Evolutionary conservation across 306 rosid genomes (phyloP).

Genomic region (Parietaria judaica): DNA sequence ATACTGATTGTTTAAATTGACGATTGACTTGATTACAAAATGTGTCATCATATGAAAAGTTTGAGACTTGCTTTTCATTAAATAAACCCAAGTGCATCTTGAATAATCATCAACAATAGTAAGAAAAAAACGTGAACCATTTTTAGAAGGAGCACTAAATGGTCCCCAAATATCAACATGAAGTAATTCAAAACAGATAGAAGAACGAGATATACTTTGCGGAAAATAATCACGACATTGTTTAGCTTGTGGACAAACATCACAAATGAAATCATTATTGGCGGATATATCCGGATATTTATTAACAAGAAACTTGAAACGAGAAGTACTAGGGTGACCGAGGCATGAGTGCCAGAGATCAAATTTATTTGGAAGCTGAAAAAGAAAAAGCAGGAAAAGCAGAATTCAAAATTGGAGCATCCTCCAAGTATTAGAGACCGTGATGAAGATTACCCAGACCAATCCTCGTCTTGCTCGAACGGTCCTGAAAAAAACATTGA

Average conservation of each 20-base stretch:
- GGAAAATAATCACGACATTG: not conserved
- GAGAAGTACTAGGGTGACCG: not conserved
- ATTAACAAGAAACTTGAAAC: not conserved
- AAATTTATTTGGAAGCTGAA: not conserved
- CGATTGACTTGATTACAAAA: not conserved
- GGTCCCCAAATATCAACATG: constrained; percentile 18
- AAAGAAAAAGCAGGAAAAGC: not conserved
- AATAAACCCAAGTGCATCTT: constrained; percentile 1
- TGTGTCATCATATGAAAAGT: not conserved
- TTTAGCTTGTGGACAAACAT: constrained; percentile 1
- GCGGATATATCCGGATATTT: not conserved
- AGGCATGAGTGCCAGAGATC: constrained; percentile 1
- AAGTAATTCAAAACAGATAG: not conserved
- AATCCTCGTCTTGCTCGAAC: not conserved
- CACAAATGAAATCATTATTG: constrained; percentile 1
- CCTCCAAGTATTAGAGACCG: not conserved
- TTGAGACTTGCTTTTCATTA: not conserved
- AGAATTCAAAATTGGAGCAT: not conserved
- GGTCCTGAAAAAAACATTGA: constrained; percentile 9
- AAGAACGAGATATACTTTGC: not conserved
- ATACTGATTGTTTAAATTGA: not conserved
- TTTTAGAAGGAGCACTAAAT: not conserved
- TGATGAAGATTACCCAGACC: constrained; percentile 3
- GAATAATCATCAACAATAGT: constrained; percentile 16
- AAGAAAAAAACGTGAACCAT: constrained; percentile 6